These are phyloP conservation scores for Peniophora sp. DNA, from an alignment of 1,284 basidiomycete genomes.

Conservation along the genomic window DNA sequence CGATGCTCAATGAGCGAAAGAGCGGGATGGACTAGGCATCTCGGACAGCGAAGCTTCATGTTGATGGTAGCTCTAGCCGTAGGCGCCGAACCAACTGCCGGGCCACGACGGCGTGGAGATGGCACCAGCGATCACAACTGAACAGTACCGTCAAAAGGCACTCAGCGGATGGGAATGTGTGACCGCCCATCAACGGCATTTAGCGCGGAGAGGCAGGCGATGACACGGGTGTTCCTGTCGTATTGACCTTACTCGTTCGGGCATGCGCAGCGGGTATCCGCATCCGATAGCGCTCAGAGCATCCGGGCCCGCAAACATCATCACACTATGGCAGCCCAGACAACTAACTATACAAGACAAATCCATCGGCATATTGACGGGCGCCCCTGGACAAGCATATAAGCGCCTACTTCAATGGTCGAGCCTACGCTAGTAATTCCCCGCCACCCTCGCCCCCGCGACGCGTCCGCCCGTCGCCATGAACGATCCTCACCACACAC, in stretches of 20 bases:
- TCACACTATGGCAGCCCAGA: not conserved
- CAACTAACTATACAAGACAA: not conserved
- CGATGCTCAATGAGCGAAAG: too few species aligned
- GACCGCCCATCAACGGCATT: not conserved
- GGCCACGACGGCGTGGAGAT: not conserved
- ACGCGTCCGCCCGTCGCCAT: slow-evolving; percentile 15
- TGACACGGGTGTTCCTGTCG: not conserved
- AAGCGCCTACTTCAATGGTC: slow-evolving; percentile 16
- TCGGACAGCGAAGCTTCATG: not conserved
- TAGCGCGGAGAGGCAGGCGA: not conserved
- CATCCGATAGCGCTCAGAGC: not conserved
- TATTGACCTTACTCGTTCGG: not conserved
- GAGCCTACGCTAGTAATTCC: slow-evolving; percentile 11
- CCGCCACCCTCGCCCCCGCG: slow-evolving; percentile 9
- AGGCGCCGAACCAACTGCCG: slow-evolving; percentile 1
- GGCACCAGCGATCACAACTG: not conserved
- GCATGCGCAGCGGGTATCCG: not conserved
- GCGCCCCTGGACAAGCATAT: slow-evolving; percentile 10
- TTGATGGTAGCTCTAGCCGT: not conserved
- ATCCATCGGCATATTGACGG: slow-evolving; percentile 3
- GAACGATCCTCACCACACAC: slow-evolving; percentile 24
- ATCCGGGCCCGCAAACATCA: not conserved
- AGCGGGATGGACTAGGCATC: too few species aligned
- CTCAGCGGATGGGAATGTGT: not conserved
- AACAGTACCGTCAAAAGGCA: not conserved